Percentiles rank a stretch among this genome's conserved stretches.
Evolutionary conservation across 257 asterid species (phyloP).

Genomic region (Anisodus tanguticus): DNA sequence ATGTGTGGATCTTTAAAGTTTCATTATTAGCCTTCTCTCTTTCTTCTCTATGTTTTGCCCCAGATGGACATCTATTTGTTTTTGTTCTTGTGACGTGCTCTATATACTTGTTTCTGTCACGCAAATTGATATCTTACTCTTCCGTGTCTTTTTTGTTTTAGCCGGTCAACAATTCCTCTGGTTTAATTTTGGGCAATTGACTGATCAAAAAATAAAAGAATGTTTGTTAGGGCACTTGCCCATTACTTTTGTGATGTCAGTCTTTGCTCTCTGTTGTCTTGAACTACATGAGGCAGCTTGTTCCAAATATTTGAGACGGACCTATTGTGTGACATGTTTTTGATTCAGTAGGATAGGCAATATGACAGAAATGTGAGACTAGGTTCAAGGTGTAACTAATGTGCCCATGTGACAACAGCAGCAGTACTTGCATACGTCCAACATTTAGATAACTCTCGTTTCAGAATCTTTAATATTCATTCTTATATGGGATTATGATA

Average conservation of each 20-base stretch:
- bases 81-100: not conserved
- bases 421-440: not conserved
- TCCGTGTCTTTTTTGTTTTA: not conserved
- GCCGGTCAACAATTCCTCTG: slow-evolving; percentile 5
- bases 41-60: not conserved
- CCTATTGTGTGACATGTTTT: not conserved
- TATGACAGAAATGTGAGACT: slow-evolving; percentile 1
- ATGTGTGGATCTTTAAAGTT: not conserved
- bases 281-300: slow-evolving; percentile 3
- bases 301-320: slow-evolving; percentile 10
- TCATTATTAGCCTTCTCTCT: not conserved
- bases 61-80: not conserved
- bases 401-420: slow-evolving; percentile 21
- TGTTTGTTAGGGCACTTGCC: not conserved
- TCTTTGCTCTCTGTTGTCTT: not conserved
- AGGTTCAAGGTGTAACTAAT: slow-evolving; percentile 15
- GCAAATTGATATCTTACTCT: slow-evolving; percentile 21
- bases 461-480: not conserved
- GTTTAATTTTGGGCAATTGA: not conserved
- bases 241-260: slow-evolving; percentile 24
- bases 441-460: not conserved
- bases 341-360: not conserved
- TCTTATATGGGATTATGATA: slow-evolving; percentile 21
- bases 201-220: not conserved
- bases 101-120: not conserved